Base-by-base conservation (phyloP, 1,284 basidiomycete species). In the Stereum hirsutum region DNA sequence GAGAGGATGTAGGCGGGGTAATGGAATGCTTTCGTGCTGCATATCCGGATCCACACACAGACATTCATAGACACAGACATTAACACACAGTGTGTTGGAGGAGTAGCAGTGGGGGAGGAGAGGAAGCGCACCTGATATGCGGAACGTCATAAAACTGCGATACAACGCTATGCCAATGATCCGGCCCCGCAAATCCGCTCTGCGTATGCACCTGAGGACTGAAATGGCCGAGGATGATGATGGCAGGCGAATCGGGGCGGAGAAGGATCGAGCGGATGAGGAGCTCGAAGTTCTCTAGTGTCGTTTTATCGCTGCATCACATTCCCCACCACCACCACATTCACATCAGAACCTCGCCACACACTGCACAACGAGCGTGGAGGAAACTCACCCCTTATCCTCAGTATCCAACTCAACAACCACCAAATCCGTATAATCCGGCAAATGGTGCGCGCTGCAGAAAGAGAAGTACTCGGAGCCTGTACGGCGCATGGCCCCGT, bases 81-180 rank as follows among this genome's bases (percentile, higher is more conserved):
- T n/a, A n/a, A n/a, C n/a, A n/a, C n/a, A n/a, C n/a, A n/a, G 26
- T 25, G 14, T 27, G 14, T 14, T 31, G 34, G 35, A 31, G 26
- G 37, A 30, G 5, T 24, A 27, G 30, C 6, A 14, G 10, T 5
- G 27, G 7, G 20, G 11, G 35, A 15, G 30, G 41, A 23, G 12
- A 32, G 2, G 23, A 12, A 4, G 52, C 66, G 38, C 26, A 78
- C 80, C 75, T 78, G 55, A 97, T 69, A 59, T 96, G 89, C 0
- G 93, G 91, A 24, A 96, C 76, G 57, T 97, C 93, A 66, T 97
- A 97, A 65, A 92, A 96, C 58, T 94, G 90, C 1, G 93, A 89
- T 3, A 96, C 90, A 42, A 86, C 68, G 51, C 74, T 82, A 61
- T 97, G 93, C 69, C 80, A 79, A 52, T 89, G 78, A 56, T 95